Conservation (phyloP, 345 rosid genomes). For the Punica granatum region DNA sequence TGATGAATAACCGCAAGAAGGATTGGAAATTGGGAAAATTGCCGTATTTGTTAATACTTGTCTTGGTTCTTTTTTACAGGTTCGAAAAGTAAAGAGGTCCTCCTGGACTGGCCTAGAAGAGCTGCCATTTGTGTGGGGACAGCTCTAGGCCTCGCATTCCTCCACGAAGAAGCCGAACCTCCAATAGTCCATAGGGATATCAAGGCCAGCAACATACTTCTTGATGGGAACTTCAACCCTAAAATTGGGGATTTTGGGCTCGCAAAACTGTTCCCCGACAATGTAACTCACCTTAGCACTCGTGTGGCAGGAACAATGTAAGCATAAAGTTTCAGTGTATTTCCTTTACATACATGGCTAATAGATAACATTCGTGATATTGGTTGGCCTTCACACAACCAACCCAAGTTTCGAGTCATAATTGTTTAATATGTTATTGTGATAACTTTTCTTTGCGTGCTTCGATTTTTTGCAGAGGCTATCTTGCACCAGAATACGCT, state of each 20-base stretch:
- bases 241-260: conserved; percentile 76
- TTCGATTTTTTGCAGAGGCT: conserved; percentile 51
- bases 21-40: background rate
- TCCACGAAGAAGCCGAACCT: conserved; percentile 59
- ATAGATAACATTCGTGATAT: no score
- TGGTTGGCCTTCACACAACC: background rate
- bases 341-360: background rate
- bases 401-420: background rate
- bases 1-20: background rate
- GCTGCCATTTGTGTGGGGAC: conserved; percentile 54
- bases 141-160: conserved; percentile 61
- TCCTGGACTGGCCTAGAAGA: conserved; percentile 52
- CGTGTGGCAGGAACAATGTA: conserved; percentile 80
- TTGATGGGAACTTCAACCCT: conserved; percentile 46
- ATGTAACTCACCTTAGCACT: conserved; percentile 66
- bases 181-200: conserved; percentile 70
- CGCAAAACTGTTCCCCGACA: conserved; percentile 70
- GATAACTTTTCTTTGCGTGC: background rate
- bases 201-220: conserved; percentile 74
- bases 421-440: no score
- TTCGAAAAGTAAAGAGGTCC: conserved; percentile 36
- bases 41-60: background rate
- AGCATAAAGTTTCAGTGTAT: conserved; percentile 17
- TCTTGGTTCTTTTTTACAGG: conserved; percentile 26
- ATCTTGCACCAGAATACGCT: conserved; percentile 95